These are phyloP conservation scores for Backusella psychrophila DNA, from an alignment of 192 early-diverging fungal genomes.

Conservation along the genomic window DNA sequence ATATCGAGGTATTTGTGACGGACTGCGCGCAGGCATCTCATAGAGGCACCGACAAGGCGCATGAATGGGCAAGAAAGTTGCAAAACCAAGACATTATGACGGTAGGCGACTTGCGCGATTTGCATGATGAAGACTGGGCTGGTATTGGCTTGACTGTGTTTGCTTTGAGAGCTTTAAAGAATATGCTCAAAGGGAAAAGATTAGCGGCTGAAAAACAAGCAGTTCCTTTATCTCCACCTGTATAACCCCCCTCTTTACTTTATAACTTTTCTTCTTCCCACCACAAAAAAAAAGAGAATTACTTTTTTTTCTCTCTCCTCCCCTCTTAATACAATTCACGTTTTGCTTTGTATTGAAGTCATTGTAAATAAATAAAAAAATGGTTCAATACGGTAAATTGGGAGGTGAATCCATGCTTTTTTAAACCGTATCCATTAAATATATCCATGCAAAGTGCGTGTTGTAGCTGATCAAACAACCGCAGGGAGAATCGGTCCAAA, in stretches of 20 bases:
- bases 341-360: too few relatives aligned
- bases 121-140: slow-evolving; percentile 75
- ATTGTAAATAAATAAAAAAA: too few relatives aligned
- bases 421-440: too few relatives aligned
- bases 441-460: too few relatives aligned
- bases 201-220: not conserved
- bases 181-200: slow-evolving; percentile 51
- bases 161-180: slow-evolving; percentile 52
- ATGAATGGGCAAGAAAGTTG: slow-evolving; percentile 71
- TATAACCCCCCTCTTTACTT: not conserved
- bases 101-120: slow-evolving; percentile 69
- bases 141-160: slow-evolving; percentile 59
- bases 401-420: too few relatives aligned
- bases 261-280: not conserved
- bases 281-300: not conserved
- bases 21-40: slow-evolving; percentile 65
- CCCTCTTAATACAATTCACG: too few relatives aligned
- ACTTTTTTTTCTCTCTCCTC: not conserved
- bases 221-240: not conserved
- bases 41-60: slow-evolving; percentile 66
- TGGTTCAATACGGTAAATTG: too few relatives aligned
- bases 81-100: slow-evolving; percentile 79
- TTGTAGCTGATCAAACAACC: too few relatives aligned
- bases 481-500: too few relatives aligned
- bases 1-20: slow-evolving; percentile 67